Evolutionary conservation across 768 basidiomycete species (phyloP).

Genomic region (Lentinula lateritia): DNA sequence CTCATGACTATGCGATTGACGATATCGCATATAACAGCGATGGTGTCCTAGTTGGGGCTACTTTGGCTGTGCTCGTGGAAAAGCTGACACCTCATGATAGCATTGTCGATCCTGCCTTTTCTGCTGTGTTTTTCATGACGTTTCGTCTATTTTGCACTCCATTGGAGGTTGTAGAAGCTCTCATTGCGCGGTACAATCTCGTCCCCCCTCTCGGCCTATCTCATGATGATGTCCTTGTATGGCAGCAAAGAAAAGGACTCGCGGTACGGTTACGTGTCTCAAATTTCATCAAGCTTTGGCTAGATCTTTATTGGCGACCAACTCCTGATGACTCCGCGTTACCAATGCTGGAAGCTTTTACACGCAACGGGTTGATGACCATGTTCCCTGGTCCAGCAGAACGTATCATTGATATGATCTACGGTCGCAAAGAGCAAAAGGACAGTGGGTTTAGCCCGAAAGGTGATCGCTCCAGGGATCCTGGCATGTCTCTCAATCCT

Average conservation of each 20-base stretch:
- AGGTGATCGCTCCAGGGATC: slow-evolving; percentile 65
- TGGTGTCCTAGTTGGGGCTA: slow-evolving; percentile 86
- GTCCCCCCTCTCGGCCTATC: slow-evolving; percentile 54
- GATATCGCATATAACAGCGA: slow-evolving; percentile 91
- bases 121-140: slow-evolving; percentile 89
- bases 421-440: slow-evolving; percentile 44
- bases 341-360: slow-evolving; percentile 52
- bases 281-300: slow-evolving; percentile 92
- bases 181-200: slow-evolving; percentile 82
- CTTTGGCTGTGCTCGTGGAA: slow-evolving; percentile 85
- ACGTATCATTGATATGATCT: slow-evolving; percentile 66
- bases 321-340: slow-evolving; percentile 66
- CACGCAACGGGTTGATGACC: slow-evolving; percentile 49
- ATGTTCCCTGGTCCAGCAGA: slow-evolving; percentile 68
- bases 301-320: slow-evolving; percentile 87
- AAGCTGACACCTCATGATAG: slow-evolving; percentile 96
- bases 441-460: slow-evolving; percentile 47
- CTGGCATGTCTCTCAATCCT: slow-evolving; percentile 69
- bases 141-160: slow-evolving; percentile 90
- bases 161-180: slow-evolving; percentile 62
- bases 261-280: slow-evolving; percentile 89
- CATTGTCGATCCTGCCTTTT: slow-evolving; percentile 82
- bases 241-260: slow-evolving; percentile 84
- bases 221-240: slow-evolving; percentile 58
- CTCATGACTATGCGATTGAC: slow-evolving; percentile 75